phyloP scores from a whole-genome alignment of 345 rosid species.

The Theobroma cacao region DNA sequence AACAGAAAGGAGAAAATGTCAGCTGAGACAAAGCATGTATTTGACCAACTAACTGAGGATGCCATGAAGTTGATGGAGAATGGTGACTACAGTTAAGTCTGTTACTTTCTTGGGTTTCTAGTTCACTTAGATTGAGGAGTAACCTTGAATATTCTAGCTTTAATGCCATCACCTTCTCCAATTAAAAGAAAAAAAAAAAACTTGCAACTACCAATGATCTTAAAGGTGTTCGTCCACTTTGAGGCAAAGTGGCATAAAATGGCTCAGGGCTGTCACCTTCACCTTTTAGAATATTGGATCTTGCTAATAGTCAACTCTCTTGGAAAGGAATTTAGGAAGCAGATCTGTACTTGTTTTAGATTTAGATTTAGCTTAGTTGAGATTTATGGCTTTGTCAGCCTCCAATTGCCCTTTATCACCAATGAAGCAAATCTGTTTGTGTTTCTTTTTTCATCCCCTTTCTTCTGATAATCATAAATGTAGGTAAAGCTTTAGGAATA shows the following conservation, averaged over 20 bases:
- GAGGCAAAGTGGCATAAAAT: not conserved
- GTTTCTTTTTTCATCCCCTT: slow-evolving; percentile 4
- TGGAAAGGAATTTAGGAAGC: not conserved
- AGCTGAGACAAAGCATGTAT: slow-evolving; percentile 65
- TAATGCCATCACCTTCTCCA: not conserved
- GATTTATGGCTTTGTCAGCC: not conserved
- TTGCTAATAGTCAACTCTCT: not conserved
- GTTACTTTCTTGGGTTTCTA: not conserved
- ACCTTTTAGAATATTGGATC: not conserved
- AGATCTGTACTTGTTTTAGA: not conserved
- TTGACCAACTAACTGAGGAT: slow-evolving; percentile 98
- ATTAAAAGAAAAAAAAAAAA: not conserved
- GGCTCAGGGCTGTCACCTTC: not conserved
- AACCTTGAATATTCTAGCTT: not conserved
- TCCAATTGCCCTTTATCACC: not conserved
- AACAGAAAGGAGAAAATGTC: slow-evolving; percentile 87
- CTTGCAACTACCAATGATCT: not conserved
- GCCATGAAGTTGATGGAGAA: slow-evolving; percentile 75
- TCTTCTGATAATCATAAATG: not conserved
- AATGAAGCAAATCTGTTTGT: slow-evolving; percentile 9
- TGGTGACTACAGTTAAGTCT: slow-evolving; percentile 88
- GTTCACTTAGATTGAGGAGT: not conserved
- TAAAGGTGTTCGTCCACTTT: not conserved
- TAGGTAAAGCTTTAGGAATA: not conserved
- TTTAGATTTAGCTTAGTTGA: not conserved